phyloP scores from a whole-genome alignment of 306 rosid species.

The Cicer chorassanicum region DNA sequence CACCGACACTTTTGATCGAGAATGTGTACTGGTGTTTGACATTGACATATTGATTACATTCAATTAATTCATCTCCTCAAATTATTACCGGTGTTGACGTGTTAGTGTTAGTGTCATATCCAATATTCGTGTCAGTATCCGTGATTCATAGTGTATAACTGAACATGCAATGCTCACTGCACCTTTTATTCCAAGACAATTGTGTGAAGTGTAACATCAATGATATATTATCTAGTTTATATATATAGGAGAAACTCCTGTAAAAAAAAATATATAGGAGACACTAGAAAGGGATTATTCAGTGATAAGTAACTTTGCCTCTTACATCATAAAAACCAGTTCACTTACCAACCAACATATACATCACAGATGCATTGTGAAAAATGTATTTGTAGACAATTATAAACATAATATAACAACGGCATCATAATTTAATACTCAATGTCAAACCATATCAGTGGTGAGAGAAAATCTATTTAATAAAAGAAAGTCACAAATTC shows the following conservation, averaged over 20 bases:
- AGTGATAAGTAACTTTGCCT: neutral
- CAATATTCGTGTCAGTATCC: no score
- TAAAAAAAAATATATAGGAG: neutral
- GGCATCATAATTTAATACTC: conserved; percentile 21
- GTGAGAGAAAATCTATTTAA: no score
- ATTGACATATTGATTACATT: no score
- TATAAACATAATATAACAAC: neutral
- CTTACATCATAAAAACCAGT: neutral
- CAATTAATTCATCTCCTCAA: no score
- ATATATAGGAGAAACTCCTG: no score
- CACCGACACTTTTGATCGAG: no score
- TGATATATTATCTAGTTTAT: neutral
- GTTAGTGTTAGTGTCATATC: no score
- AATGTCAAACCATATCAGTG: neutral
- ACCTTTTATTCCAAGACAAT: neutral
- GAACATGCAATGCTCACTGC: neutral
- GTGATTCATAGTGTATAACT: neutral
- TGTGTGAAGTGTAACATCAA: neutral
- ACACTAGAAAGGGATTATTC: neutral
- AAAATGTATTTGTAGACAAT: conserved; percentile 15
- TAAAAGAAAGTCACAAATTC: neutral
- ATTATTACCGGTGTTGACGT: no score
- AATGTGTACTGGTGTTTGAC: no score
- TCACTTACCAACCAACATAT: conserved; percentile 10
- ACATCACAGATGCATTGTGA: neutral